phyloP scores from a whole-genome alignment of 1,284 basidiomycete species.

The Pyrrhoderma lamaoense region DNA sequence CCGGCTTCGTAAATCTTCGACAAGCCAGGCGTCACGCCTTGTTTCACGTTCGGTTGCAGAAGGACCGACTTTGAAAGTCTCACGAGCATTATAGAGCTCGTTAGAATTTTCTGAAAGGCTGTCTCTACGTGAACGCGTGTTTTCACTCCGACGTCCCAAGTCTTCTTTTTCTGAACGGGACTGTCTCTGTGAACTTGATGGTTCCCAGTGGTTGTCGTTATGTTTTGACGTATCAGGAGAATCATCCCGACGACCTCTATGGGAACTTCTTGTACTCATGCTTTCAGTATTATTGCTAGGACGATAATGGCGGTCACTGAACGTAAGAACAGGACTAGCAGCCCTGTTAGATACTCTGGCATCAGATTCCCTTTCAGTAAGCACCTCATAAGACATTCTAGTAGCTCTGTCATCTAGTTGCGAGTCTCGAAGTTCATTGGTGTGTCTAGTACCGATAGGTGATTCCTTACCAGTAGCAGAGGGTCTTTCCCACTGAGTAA shows the following conservation, averaged over 20 bases:
- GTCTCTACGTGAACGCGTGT: not conserved
- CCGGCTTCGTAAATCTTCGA: slow-evolving; percentile 4
- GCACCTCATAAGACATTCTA: slow-evolving; percentile 5
- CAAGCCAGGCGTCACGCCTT: slow-evolving; percentile 4
- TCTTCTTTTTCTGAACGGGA: not conserved
- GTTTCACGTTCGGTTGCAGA: not conserved
- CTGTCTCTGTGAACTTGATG: not conserved
- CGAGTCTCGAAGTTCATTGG: not conserved
- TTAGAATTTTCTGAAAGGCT: not conserved
- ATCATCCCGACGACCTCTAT: not conserved
- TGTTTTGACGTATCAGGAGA: not conserved
- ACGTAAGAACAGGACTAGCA: slow-evolving; percentile 4
- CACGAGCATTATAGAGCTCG: not conserved
- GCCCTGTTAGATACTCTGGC: slow-evolving; percentile 2
- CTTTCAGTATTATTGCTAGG: slow-evolving; percentile 1
- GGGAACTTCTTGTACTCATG: not conserved
- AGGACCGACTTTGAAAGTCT: not conserved
- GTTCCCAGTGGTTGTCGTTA: not conserved
- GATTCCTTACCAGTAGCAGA: slow-evolving; percentile 10
- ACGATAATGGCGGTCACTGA: slow-evolving; percentile 15
- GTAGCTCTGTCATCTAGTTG: slow-evolving; percentile 2
- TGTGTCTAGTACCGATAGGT: slow-evolving; percentile 4
- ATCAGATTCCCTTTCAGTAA: not conserved
- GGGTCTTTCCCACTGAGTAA: slow-evolving; percentile 56
- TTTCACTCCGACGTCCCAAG: not conserved